phyloP scores from a whole-genome alignment of 1,139 yeast genomes.

The Arxiozyma telluris region DNA sequence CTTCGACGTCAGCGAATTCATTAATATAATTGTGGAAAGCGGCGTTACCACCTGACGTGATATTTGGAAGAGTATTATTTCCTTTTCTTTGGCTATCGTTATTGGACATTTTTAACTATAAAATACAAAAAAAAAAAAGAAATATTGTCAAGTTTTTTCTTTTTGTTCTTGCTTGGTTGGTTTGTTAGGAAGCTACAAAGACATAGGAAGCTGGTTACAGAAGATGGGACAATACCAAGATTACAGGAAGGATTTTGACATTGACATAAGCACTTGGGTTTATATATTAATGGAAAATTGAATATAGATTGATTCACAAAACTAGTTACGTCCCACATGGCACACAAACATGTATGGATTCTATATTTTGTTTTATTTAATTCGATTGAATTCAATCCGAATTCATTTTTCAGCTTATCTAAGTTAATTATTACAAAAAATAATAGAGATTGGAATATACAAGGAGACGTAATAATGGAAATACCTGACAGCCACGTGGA shows the following conservation, averaged over 20 bases:
- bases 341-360: not conserved
- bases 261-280: not conserved
- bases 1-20: constrained; percentile 76
- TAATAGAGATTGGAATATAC: too few relatives aligned
- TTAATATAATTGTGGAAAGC: constrained; percentile 82
- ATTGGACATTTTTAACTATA: not conserved
- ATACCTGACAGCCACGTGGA: too few relatives aligned
- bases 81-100: not conserved
- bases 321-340: not conserved
- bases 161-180: too few relatives aligned
- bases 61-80: constrained; percentile 11
- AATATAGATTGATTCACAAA: too few relatives aligned
- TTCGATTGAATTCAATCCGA: too few relatives aligned
- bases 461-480: too few relatives aligned
- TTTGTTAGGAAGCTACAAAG: too few relatives aligned
- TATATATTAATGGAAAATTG: not conserved
- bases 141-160: too few relatives aligned
- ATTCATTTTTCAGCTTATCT: too few relatives aligned
- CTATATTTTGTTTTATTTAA: too few relatives aligned
- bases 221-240: not conserved
- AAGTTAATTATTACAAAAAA: too few relatives aligned
- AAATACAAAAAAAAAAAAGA: too few relatives aligned
- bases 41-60: constrained; percentile 71
- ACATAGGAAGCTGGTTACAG: not conserved
- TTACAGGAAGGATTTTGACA: not conserved